phyloP scores from a whole-genome alignment of 345 rosid species.

The Corchorus capsularis region DNA sequence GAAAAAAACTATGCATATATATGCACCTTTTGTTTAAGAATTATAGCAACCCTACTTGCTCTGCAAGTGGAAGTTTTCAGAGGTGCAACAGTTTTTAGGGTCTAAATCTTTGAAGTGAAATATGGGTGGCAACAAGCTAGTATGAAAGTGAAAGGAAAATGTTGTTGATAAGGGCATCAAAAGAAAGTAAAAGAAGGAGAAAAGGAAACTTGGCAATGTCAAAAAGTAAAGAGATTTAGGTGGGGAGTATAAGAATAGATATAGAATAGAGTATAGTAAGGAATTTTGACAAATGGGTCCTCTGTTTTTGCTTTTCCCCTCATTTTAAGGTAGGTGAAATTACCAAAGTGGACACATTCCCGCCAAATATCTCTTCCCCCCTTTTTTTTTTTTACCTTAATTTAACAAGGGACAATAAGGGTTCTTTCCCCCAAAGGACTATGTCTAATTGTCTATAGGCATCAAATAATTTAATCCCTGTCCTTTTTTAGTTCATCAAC shows the following conservation, averaged over 20 bases:
- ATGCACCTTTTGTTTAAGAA: no score
- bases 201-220: not conserved
- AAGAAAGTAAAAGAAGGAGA: not conserved
- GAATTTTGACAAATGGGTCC: slow-evolving; percentile 15
- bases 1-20: no score
- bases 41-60: no score
- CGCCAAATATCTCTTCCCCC: not conserved
- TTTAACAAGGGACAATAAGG: slow-evolving; percentile 18
- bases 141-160: not conserved
- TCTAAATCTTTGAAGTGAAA: not conserved
- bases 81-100: not conserved
- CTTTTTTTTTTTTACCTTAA: not conserved
- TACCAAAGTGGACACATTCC: slow-evolving; percentile 19
- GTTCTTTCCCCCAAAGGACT: slow-evolving; percentile 15
- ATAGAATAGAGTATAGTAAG: not conserved
- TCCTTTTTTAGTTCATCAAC: not conserved
- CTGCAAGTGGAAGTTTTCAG: not conserved
- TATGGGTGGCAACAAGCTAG: not conserved
- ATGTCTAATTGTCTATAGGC: no score
- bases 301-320: slow-evolving; percentile 4
- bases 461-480: not conserved
- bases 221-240: not conserved
- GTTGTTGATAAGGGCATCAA: not conserved
- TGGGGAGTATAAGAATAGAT: not conserved
- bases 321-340: not conserved